Evolutionary conservation across 2,329 filamentous ascomycete species (phyloP).

Genomic region (Phaeosphaeriaceae sp.): DNA sequence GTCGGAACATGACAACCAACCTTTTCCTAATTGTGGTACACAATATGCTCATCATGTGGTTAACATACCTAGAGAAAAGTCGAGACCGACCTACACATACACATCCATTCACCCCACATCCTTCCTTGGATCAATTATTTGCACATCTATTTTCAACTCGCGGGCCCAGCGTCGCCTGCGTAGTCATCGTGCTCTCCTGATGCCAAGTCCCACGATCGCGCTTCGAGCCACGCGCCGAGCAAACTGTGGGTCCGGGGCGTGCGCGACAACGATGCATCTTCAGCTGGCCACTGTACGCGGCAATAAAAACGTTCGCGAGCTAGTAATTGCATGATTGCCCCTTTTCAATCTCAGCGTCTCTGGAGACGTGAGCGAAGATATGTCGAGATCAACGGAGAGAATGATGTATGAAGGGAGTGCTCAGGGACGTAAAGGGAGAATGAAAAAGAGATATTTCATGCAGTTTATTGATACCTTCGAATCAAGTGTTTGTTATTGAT

Average conservation of each 20-base stretch:
- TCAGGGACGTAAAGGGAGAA: neutral
- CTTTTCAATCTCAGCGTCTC: neutral
- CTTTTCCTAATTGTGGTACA: too few species aligned
- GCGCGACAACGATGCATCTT: neutral
- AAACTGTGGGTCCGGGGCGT: neutral
- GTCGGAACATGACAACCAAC: too few species aligned
- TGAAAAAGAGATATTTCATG: too few species aligned
- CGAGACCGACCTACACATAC: too few species aligned
- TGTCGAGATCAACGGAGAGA: neutral
- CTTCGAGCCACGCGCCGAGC: slow-evolving; percentile 16
- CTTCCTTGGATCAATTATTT: too few species aligned
- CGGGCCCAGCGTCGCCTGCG: too few species aligned
- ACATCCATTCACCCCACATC: too few species aligned
- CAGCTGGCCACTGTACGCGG: neutral
- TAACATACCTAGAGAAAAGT: too few species aligned
- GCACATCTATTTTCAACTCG: too few species aligned
- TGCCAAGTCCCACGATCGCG: slow-evolving; percentile 5
- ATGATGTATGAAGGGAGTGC: neutral
- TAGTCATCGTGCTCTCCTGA: neutral
- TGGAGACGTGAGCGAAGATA: neutral
- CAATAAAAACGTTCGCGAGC: neutral
- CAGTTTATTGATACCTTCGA: neutral
- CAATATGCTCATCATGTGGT: too few species aligned
- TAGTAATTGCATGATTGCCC: neutral
- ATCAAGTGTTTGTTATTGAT: neutral